Evolutionary conservation across 139 green algal genomes (phyloP), one percentile per base, ranked within the genome.

Genomic region (Haematococcus lacustris): DNA sequence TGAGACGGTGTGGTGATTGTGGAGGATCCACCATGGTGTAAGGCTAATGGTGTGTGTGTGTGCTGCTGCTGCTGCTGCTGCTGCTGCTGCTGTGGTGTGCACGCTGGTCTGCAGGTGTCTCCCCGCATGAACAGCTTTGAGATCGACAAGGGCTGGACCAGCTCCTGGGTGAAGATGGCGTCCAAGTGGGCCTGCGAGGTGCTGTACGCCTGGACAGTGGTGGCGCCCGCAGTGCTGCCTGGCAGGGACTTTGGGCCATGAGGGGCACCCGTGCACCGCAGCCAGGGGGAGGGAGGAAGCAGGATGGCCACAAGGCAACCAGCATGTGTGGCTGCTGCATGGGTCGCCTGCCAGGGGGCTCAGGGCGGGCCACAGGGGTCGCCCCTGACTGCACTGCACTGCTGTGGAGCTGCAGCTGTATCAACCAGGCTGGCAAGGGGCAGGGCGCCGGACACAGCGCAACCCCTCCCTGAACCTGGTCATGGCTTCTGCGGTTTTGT

Each of bases 201-300:
- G 64, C 72, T 97, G 57, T 97, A 96, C 76, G 51, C 79, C 2
- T 96, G 91, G 91, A 91, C 76, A 17, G 73, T 97, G 13, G n/a
- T 96, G 0, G 91, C 91, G 3, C 91, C 89, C 1, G 69, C 67
- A 1, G 43, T 91, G 9, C 83, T 88, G 4, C 64, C 34, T 0
- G 63, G 84, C 71, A 64, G 91, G 3, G 75, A 91, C 32, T 96
- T 96, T 71, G 71, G 79, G 80, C 78, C 3, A 84, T 86, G 73
- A 96, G 91, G 91, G 74, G 90, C 1, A n/a, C n/a, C n/a, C n/a
- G n/a, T n/a, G n/a, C n/a, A n/a, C n/a, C n/a, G n/a, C n/a, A n/a
- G n/a, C n/a, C n/a, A n/a, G n/a, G n/a, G n/a, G n/a, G n/a, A n/a
- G n/a, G n/a, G n/a, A n/a, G n/a, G n/a, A n/a, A n/a, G n/a, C n/a